Base-by-base conservation (phyloP, 2,329 filamentous ascomycete species). In the Xylariaceae sp. region DNA sequence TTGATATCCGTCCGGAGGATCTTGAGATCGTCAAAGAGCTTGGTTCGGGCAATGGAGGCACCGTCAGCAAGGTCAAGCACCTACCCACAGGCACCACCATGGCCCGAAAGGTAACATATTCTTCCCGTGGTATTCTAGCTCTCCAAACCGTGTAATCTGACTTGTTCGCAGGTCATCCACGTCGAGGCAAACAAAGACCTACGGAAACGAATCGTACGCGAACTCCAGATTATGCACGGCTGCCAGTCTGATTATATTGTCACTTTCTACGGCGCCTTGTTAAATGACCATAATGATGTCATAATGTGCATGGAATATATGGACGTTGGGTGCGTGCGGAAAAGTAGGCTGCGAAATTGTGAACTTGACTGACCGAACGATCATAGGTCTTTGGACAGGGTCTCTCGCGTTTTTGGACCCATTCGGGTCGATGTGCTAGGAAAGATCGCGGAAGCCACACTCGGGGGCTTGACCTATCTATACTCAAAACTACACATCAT, bases 261-360 rank as follows among this genome's bases (percentile, higher is more conserved):
- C 56, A 96, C 89, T 49, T 99, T 97, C 74, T 97, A 97, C 69
- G 94, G 94, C 56, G 94, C 94, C 30, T 99, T 97, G 70, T 83
- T 97, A 68, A 97, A 96, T 70, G 90, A 95, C 69, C 92, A 92
- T 58, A 93, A 95, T 70, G 94, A 99, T 76, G 95, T 99, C 54
- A 95, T 97, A 65, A 93, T 99, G 87, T 99, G 94, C 73, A 99
- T 99, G 94, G 94, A 99, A 73, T 97, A 99, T 72, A 96, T 96
- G 91, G 94, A 99, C 74, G 91, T 93, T 71, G 94, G 94, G 94
- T 97, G 82, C 74, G 90, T 77, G 40, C n/a, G 50, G 15, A 32
- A 32, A 16, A 9, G 18, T 15, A 15, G 47, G 50, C 46, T 30
- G 36, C 26, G 15, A 35, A n/a, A 29, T 32, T 16, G n/a, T 33